Evolutionary conservation across 192 early-diverging fungal species (phyloP), one percentile per base, ranked within the genome.

Genomic region (Coemansia sp.): DNA sequence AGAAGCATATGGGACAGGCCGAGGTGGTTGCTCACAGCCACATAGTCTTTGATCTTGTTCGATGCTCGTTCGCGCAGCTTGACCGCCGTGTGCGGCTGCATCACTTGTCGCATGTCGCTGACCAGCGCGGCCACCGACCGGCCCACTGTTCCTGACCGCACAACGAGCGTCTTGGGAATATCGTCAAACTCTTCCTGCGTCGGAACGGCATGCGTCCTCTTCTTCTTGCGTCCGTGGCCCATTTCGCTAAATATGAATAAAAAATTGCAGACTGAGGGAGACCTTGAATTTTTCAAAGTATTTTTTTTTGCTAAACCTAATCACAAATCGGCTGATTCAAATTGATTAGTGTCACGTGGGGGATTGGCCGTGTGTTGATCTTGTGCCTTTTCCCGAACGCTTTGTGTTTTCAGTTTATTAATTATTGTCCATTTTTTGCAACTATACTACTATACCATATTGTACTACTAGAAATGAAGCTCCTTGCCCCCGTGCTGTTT

Each of bases 81-180:
- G 11, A 82, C 77, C 3, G 97, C 97, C 19, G 97, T 99, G 79
- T 97, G 90, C 12, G 97, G 97, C 80, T 97, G 93, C 91, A 99
- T 93, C 29, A 93, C 83, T 48, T 77, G 84, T 27, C 97, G 87
- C 37, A 95, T 79, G 75, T 99, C 94, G 37, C 64, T 69, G 21
- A 96, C 93, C 11, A 99, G 85, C 9, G 85, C 85, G 14, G 85
- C 67, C 11, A 96, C 90, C n/a, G 90, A 79, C 41, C 76, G 76
- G 1, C 94, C 93, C 9, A 94, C 92, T 10, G 70, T 51, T 12
- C 97, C 97, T 3, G 94, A 91, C 57, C 91, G 89, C 61, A 98
- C 92, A 23, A 99, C 97, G 75, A 99, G 93, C 62, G 91, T 88
- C 67, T 90, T 87, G 21, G 95, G 95, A 14, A 83, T 68, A 57